Evolutionary conservation across 192 early-diverging fungal species (phyloP), one percentile per base, ranked within the genome.

Genomic region (Spizellomyces sp.): DNA sequence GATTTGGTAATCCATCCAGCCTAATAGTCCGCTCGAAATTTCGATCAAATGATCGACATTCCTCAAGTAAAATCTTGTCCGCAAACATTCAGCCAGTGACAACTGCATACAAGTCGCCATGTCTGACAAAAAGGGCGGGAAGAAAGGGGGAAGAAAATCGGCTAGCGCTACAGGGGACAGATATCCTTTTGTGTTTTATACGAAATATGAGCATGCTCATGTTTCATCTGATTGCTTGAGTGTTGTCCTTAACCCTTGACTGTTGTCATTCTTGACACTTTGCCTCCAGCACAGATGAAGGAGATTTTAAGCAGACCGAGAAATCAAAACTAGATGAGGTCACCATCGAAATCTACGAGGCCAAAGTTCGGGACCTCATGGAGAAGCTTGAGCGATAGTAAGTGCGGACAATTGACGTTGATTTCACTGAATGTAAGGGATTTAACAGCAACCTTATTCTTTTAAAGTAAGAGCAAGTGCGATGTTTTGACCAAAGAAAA

Each of bases 331-430:
- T 77, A 27, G 77, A 80, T 46, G 76, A 81, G 45, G 60, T 80
- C 12, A 79, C 73, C n/a, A 64, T 86, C 1, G 80, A 86, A 70
- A 74, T 86, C 19, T 87, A 86, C 56, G 82, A 87, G 67, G 76
- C 77, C n/a, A 78, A 77, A 59, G 72, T 85, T 10, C 61, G 76
- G 8, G 84, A 87, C 52, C 55, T 86, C 66, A 79, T 73, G 4
- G 86, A 87, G n/a, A 84, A 82, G 67, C 67, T 85, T 4, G 71
- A 73, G 41, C 61, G 73, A 75, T 73, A 69, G 86, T 87, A 75
- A 57, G 65, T 70, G 22, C 45, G 14, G 10, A 67, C 14, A n/a
- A 48, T 14, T 71, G n/a, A 36, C 27, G 27, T 36, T 36, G 0
- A 36, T 36, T 36, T 3, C 0, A 2, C 1, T 36, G 0, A 36